A percentile compares a stretch with the other conserved stretches of the same genome.
phyloP scores from a whole-genome alignment of 202 grass and related monocot genomes.

The Schoenoplectus triqueter region DNA sequence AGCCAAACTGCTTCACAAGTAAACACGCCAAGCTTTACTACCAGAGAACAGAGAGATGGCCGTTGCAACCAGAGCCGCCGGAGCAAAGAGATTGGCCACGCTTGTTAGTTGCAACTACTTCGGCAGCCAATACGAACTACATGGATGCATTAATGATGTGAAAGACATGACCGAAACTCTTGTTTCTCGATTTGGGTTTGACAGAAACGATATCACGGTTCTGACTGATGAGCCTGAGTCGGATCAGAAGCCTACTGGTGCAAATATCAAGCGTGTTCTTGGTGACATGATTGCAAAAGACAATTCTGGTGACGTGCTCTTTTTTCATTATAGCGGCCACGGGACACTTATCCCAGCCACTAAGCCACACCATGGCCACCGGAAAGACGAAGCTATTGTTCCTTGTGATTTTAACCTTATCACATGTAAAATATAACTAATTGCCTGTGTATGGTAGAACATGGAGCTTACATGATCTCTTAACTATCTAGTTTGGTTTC shows the following conservation, averaged over 20 bases:
- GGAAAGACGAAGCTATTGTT: slow-evolving; percentile 70
- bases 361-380: slow-evolving; percentile 35
- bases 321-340: slow-evolving; percentile 85
- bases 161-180: slow-evolving; percentile 55
- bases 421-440: slow-evolving; percentile 44
- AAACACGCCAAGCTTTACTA: slow-evolving; percentile 14
- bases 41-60: slow-evolving; percentile 22
- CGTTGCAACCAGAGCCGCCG: neutral
- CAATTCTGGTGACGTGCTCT: slow-evolving; percentile 60
- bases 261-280: slow-evolving; percentile 59
- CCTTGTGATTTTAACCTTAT: slow-evolving; percentile 86
- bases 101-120: slow-evolving; percentile 80
- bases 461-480: neutral
- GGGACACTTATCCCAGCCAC: slow-evolving; percentile 65
- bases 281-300: slow-evolving; percentile 63
- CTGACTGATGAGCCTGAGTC: slow-evolving; percentile 54
- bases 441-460: neutral
- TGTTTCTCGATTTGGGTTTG: slow-evolving; percentile 56
- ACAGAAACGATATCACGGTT: slow-evolving; percentile 46
- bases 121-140: slow-evolving; percentile 48
- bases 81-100: slow-evolving; percentile 48
- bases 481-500: neutral
- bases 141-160: slow-evolving; percentile 89
- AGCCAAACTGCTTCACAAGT: neutral
- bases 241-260: slow-evolving; percentile 56